Base-by-base conservation (phyloP, 2,329 filamentous ascomycete species). In the Curvularia sp. region DNA sequence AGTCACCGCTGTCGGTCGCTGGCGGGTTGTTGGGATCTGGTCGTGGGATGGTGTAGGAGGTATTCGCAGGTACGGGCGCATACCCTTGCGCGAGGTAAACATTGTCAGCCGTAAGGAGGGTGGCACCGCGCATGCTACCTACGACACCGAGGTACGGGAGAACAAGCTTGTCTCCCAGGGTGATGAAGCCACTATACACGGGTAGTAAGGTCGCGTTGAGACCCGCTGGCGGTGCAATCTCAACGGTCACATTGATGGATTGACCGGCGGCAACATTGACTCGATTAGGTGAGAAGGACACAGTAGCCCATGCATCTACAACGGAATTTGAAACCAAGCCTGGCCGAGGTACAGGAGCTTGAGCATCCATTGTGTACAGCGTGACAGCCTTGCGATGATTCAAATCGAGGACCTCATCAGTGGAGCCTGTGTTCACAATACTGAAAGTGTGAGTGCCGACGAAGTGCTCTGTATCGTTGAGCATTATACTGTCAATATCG, bases 401-500 rank as follows among this genome's bases (percentile, higher is more conserved):
- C 30, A 68, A 47, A 13, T 49, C 30, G 4, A 53, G 33, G 0
- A 24, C 38, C 30, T 49, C 28, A 15, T 53, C 43, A 6, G 30
- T n/a, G 3, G 38, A 49, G 44, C 50, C 55, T 15, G 55, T 58
- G 24, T 68, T 70, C 4, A 54, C 31, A 18, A 70, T 49, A 30
- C 44, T 63, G 58, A 74, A 73, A 43, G 60, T 69, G 42, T 62
- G 62, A 12, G 55, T 59, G 15, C 57, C 44, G 26, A 65, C 67
- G 18, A 75, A 73, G 49, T 67, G 60, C 9, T 65, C 65, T 7
- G 67, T 70, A 31, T 70, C 69, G 53, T 67, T 68, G 39, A 66
- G 60, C 9, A 55, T 47, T 22, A 70, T 46, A 15, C 61, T 69
- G 31, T 61, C 53, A 5, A 66, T 47, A 31, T 59, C 61, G n/a